A percentile compares a stretch with the other conserved stretches of the same genome.
Conservation (phyloP, 495 filamentous ascomycete species). For the Aspergillus homomorphus region DNA sequence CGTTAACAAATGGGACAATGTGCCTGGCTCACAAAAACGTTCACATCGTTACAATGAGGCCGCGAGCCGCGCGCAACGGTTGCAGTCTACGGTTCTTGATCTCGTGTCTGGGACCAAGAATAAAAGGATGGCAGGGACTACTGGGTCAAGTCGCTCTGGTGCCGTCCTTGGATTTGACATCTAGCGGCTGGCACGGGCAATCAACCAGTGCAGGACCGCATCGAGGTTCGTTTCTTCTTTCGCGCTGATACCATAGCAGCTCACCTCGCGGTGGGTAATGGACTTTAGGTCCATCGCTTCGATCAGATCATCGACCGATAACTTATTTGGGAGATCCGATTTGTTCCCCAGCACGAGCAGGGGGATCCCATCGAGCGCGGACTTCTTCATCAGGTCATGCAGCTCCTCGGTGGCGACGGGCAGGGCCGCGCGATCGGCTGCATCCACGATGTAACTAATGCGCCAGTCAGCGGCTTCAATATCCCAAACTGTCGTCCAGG, state of each 20-base stretch:
- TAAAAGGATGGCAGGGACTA: conserved; percentile 8
- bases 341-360: conserved; percentile 98
- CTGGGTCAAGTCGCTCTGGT: neutral
- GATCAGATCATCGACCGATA: conserved; percentile 92
- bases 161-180: neutral
- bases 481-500: neutral
- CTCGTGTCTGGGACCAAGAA: conserved; percentile 3
- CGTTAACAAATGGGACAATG: conserved; percentile 8
- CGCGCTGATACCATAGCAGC: conserved; percentile 97
- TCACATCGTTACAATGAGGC: conserved; percentile 29
- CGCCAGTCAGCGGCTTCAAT: conserved; percentile 16
- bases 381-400: conserved; percentile 81
- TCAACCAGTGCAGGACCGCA: conserved; percentile 94
- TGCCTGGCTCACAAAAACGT: conserved; percentile 23
- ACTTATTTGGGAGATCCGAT: conserved; percentile 81
- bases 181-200: conserved; percentile 70
- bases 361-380: conserved; percentile 82
- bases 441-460: conserved; percentile 85
- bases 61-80: conserved; percentile 16
- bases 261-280: conserved; percentile 89
- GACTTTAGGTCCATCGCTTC: conserved; percentile 86
- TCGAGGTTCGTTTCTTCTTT: conserved; percentile 99
- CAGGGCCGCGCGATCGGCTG: conserved; percentile 75
- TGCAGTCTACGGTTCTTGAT: conserved; percentile 19
- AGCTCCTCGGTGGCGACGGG: conserved; percentile 91